Evolutionary conservation across 169 alveolate genomes (phyloP).

Genomic region (Cryptosporidium sp.): DNA sequence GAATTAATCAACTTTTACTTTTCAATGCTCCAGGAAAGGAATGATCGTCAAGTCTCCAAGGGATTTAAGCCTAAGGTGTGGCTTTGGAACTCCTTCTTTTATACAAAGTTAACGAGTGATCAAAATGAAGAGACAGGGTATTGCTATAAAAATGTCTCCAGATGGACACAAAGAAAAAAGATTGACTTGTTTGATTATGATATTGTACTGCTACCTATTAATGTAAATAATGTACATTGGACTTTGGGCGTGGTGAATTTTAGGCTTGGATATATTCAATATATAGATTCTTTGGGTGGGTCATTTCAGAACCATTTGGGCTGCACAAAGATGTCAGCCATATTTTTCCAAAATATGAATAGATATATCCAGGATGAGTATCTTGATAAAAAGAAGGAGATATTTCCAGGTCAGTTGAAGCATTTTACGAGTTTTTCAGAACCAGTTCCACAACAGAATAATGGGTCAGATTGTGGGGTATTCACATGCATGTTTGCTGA

Average conservation of each 20-base stretch:
- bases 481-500: conserved; percentile 90
- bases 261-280: conserved; percentile 78
- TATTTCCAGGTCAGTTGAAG: not conserved
- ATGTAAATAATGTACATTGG: conserved; percentile 87
- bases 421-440: conserved; percentile 19
- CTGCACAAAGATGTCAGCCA: conserved; percentile 48
- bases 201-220: conserved; percentile 85
- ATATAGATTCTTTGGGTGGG: conserved; percentile 86
- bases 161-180: conserved; percentile 88
- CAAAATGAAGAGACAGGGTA: conserved; percentile 65
- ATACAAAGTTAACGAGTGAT: conserved; percentile 79
- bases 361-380: conserved; percentile 84
- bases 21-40: conserved; percentile 85
- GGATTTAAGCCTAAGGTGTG: conserved; percentile 79
- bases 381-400: conserved; percentile 78
- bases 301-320: conserved; percentile 34
- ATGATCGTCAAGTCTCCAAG: conserved; percentile 68
- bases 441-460: conserved; percentile 85
- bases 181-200: conserved; percentile 85
- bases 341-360: conserved; percentile 67
- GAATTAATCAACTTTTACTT: conserved; percentile 90
- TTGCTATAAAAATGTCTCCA: conserved; percentile 83
- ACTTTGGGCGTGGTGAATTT: conserved; percentile 88
- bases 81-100: conserved; percentile 88
- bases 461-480: conserved; percentile 91